A percentile compares a stretch with the other conserved stretches of the same genome.
These are phyloP conservation scores for Capronia coronata DNA, from an alignment of 2,329 filamentous ascomycete genomes.

Conservation along the genomic window DNA sequence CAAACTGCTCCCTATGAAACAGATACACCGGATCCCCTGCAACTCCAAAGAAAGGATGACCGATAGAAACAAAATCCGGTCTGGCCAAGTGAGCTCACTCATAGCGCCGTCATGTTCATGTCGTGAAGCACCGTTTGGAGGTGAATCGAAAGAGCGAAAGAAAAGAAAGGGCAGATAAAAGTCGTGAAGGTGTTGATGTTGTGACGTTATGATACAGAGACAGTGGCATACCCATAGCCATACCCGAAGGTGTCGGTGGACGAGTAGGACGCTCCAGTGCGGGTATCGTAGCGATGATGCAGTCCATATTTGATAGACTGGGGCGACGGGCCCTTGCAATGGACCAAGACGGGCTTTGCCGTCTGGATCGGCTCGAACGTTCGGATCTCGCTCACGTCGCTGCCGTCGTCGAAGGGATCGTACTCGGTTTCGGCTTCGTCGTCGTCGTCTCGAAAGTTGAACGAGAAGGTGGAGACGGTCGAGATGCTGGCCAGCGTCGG, in stretches of 20 bases:
- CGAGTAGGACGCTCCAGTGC: neutral
- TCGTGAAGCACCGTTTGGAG: no score
- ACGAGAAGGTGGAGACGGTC: conserved; percentile 17
- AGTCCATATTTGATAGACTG: conserved; percentile 17
- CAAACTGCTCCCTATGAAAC: no score
- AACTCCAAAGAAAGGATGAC: no score
- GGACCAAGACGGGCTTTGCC: conserved; percentile 15
- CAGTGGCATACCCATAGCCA: neutral
- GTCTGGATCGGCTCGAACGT: conserved; percentile 15
- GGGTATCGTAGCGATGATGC: neutral
- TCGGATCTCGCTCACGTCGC: conserved; percentile 11
- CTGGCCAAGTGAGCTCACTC: no score
- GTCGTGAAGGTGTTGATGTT: no score
- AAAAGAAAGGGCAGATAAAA: neutral
- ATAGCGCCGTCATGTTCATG: no score
- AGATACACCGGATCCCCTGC: no score
- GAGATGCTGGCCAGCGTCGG: conserved; percentile 17
- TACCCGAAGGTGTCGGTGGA: neutral
- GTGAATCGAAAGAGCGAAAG: no score
- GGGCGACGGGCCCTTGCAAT: conserved; percentile 14
- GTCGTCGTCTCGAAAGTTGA: conserved; percentile 12
- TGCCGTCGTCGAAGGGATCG: conserved; percentile 10
- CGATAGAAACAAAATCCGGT: no score
- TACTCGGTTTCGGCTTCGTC: conserved; percentile 16
- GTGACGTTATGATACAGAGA: conserved; percentile 1